phyloP scores from a whole-genome alignment of 495 filamentous ascomycete species.

The Cenococcum geophilum region DNA sequence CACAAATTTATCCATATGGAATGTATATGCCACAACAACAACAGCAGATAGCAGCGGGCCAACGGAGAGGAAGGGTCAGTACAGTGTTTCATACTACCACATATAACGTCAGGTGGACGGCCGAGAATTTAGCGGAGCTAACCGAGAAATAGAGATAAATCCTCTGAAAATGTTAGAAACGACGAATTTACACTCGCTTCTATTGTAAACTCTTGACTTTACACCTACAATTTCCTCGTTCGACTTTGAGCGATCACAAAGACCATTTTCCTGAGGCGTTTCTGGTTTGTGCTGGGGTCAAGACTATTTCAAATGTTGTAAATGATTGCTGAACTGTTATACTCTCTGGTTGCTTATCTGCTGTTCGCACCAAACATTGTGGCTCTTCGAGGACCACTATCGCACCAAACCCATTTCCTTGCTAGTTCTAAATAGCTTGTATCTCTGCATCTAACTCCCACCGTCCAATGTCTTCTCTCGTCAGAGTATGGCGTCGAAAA shows the following conservation, averaged over 20 bases:
- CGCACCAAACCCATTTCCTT: not conserved
- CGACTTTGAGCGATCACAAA: not conserved
- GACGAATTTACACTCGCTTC: not conserved
- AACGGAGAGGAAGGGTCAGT: slow-evolving; percentile 30
- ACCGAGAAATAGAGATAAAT: slow-evolving; percentile 4
- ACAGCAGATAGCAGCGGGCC: slow-evolving; percentile 16
- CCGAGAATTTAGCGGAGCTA: slow-evolving; percentile 16
- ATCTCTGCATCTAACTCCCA: not conserved
- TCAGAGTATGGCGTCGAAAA: not conserved
- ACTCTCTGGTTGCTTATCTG: not conserved
- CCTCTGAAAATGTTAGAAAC: not conserved
- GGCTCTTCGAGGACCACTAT: not conserved
- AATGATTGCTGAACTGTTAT: slow-evolving; percentile 1
- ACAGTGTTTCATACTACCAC: not conserved
- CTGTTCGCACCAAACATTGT: not conserved
- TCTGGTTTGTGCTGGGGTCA: not conserved
- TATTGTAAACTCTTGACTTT: slow-evolving; percentile 1
- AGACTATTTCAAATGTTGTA: slow-evolving; percentile 6
- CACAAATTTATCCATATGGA: slow-evolving; percentile 28
- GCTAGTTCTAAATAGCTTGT: not conserved
- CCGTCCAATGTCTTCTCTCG: not conserved
- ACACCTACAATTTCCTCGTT: not conserved
- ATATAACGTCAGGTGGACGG: not conserved
- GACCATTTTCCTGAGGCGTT: slow-evolving; percentile 2
- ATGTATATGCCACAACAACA: slow-evolving; percentile 28